Base-by-base conservation (phyloP, 345 rosid species). In the Populus euphratica region DNA sequence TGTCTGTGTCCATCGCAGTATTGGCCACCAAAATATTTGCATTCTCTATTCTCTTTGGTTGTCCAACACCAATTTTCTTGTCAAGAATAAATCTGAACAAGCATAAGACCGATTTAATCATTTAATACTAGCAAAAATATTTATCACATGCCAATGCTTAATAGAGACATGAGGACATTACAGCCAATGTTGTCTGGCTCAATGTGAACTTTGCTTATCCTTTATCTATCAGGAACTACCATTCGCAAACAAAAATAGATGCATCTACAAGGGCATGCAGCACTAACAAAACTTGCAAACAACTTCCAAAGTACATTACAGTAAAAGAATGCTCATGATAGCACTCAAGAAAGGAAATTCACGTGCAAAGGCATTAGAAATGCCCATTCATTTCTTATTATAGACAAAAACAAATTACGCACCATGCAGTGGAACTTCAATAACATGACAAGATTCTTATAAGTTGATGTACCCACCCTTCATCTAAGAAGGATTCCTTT, bases 1-100 rank as follows among this genome's bases (percentile, higher is more conserved):
- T 96, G 81, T 96, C 99, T 11, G 99, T 96, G 81, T 93, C 99
- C 99, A 96, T 93, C 41, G 99, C 99, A 76, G 99, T 96, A 81
- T 96, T 96, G 23, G 98, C 99, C 72, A 93, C 99, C 91, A 96
- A 83, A 81, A 96, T 91, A 29, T 93, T 93, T 27, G 98, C 99
- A 82, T 96, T 90, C 83, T 96, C 99, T 68, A 96, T 89, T 76
- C 94, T 90, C 83, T 93, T 96, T 23, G 99, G 99, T 84, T 92
- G 99, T 66, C 99, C 99, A 73, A 96, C 81, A 69, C 98, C 98
- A 14, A 96, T 96, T 85, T 96, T 96, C 97, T 96, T 96, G 91
- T 96, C 98, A 74, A 96, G 98, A 85, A 96, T 93, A 76, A 96
- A 96, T 82, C 99, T 96, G 80, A 72, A 73, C 64, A 72, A 61